Evolutionary conservation across 129 eudicot genomes (phyloP).

Genomic region (Lactuca sativa): DNA sequence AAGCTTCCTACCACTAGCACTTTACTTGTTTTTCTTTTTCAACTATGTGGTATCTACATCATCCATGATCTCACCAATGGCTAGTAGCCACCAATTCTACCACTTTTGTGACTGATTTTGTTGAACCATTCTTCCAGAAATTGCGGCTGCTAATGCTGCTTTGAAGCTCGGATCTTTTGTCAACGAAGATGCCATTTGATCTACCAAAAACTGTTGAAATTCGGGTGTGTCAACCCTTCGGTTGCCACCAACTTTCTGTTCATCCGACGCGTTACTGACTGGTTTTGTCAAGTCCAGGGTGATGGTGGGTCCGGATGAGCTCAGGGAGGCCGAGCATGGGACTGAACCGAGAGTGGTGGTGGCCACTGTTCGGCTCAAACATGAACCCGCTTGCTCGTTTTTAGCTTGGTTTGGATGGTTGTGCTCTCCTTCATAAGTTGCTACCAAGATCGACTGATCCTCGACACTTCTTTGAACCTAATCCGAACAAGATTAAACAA

Average conservation of each 20-base stretch:
- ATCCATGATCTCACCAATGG: conserved; percentile 15
- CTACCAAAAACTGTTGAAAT: conserved; percentile 72
- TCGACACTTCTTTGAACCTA: conserved; percentile 94
- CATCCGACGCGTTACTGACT: conserved; percentile 34
- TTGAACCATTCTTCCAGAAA: conserved; percentile 79
- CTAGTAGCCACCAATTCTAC: conserved; percentile 25
- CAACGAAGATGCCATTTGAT: conserved; percentile 87
- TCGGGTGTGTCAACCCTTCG: conserved; percentile 51
- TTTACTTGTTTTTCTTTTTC: conserved; percentile 7
- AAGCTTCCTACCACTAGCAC: conserved; percentile 32
- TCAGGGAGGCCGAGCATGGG: conserved; percentile 47
- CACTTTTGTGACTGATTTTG: conserved; percentile 53
- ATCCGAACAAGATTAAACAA: not conserved
- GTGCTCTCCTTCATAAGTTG: conserved; percentile 98
- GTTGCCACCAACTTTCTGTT: conserved; percentile 16
- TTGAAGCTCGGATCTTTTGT: conserved; percentile 88
- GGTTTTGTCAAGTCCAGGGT: conserved; percentile 66
- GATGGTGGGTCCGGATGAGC: conserved; percentile 32
- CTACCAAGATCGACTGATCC: conserved; percentile 83
- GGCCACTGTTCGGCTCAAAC: conserved; percentile 39
- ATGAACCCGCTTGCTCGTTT: conserved; percentile 42
- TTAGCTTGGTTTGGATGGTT: conserved; percentile 69
- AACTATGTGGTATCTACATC: conserved; percentile 44
- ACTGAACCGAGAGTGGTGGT: conserved; percentile 40
- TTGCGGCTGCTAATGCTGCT: conserved; percentile 90